These are phyloP conservation scores for Blastocladiella britannica DNA, from an alignment of 192 early-diverging fungal genomes.

Conservation along the genomic window DNA sequence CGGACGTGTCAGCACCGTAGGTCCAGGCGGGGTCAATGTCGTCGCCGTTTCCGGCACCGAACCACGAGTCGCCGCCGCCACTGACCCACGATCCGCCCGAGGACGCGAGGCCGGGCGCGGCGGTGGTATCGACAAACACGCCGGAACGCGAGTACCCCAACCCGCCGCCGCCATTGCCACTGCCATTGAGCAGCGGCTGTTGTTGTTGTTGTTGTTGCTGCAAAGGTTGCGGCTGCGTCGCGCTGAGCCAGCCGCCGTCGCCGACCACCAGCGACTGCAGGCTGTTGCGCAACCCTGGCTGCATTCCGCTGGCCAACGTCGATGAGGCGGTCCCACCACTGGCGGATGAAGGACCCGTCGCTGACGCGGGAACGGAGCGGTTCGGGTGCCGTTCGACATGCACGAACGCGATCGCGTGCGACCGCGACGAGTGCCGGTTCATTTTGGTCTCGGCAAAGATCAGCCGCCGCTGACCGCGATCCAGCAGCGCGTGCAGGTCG, in stretches of 20 bases:
- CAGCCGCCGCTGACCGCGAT: slow-evolving; percentile 17
- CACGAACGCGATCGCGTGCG: slow-evolving; percentile 59
- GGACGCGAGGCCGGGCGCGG: too few relatives aligned
- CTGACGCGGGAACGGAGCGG: slow-evolving; percentile 15
- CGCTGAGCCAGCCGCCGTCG: too few relatives aligned
- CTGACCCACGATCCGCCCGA: too few relatives aligned
- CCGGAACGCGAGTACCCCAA: too few relatives aligned
- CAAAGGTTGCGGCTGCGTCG: background rate
- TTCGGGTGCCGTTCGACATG: slow-evolving; percentile 43
- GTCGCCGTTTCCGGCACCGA: background rate
- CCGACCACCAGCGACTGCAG: too few relatives aligned
- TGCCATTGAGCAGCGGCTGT: too few relatives aligned
- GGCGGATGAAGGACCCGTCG: too few relatives aligned
- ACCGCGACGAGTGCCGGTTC: slow-evolving; percentile 64
- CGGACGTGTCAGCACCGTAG: background rate
- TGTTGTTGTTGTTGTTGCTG: too few relatives aligned
- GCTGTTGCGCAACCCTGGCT: slow-evolving; percentile 35
- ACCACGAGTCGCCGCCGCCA: too few relatives aligned
- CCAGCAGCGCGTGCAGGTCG: slow-evolving; percentile 41
- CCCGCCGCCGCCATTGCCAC: too few relatives aligned
- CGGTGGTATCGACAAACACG: background rate
- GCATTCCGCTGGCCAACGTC: too few relatives aligned
- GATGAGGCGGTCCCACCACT: too few relatives aligned
- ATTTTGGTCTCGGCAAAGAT: slow-evolving; percentile 18
- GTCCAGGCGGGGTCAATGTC: background rate